Base-by-base conservation (phyloP, 305 asterid species). In the Ajuga reptans region DNA sequence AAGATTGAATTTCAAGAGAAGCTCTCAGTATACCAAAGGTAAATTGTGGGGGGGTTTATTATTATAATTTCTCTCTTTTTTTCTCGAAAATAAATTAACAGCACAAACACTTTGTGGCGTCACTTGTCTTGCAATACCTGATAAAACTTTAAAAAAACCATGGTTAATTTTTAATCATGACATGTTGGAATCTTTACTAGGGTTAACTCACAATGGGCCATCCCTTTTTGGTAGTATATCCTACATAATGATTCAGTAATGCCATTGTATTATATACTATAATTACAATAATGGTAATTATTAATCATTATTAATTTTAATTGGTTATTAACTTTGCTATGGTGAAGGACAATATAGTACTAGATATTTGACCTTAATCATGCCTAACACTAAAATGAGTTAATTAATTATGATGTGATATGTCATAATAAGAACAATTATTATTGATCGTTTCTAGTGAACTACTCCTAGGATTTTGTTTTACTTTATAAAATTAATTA, bases 1-100 rank as follows among this genome's bases (percentile, higher is more conserved):
- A 29, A 55, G 67, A 76, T 73, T 79, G 70, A 69, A 57, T 67
- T 72, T 69, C 27, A 59, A 39, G 33, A 24, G 73, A 60, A 72
- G 31, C 68, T 65, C 67, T 47, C 60, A 37, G 36, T 18, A 34
- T n/a, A 16, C 31, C 41, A 61, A 59, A 49, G 54, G 68, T 11
- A 60, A 43, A n/a, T 74, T 52, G 41, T 64, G 65, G 39, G 5
- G 17, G 0, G 27, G 27, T 21, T 21, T 21, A 21, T 2, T 21
- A 21, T 21, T 21, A 21, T 21, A 0, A 21, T 39, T 54, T 18
- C 12, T 37, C 31, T 42, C 27, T 21, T 21, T 11, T 36, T 61
- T 34, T 6, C 24, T 24, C 54, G 14, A 51, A 61, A 49, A 54
- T 4, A 9, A 34, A 47, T 39, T 53, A 54, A 6, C 39, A 36